A percentile compares a stretch with the other conserved stretches of the same genome.
Conservation (phyloP, 2,329 filamentous ascomycete genomes). For the Myriosclerotinia scirpicola region DNA sequence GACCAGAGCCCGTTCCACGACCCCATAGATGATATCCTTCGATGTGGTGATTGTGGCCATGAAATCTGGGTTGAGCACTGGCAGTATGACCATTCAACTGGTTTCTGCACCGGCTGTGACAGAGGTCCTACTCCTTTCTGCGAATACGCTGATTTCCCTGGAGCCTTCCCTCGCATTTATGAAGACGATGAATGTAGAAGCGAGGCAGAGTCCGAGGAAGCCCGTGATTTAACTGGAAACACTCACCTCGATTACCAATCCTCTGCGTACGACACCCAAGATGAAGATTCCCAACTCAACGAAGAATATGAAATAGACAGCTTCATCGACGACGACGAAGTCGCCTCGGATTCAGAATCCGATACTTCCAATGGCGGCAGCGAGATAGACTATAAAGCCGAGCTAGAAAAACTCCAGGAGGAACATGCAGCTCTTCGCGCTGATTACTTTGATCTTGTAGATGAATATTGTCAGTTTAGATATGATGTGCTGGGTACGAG, state of each 20-base stretch:
- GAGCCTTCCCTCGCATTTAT: conserved; percentile 22
- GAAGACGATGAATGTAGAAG: conserved; percentile 22
- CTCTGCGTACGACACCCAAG: conserved; percentile 38
- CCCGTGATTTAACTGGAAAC: conserved; percentile 23
- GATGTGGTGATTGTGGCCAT: conserved; percentile 33
- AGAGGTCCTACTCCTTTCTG: conserved; percentile 25
- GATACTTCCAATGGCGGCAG: neutral
- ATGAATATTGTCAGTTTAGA: neutral
- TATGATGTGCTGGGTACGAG: neutral
- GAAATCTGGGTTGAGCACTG: conserved; percentile 30
- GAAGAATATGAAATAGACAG: conserved; percentile 37
- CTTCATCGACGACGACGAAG: conserved; percentile 33
- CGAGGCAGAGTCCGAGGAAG: conserved; percentile 14
- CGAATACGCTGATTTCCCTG: conserved; percentile 23
- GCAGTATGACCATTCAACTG: neutral
- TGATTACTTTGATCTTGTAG: neutral
- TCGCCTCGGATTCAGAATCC: conserved; percentile 20
- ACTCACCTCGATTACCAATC: conserved; percentile 34
- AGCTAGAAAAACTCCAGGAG: neutral
- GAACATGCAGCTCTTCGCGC: neutral
- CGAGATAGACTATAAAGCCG: neutral
- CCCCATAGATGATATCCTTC: conserved; percentile 22
- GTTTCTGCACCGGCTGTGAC: conserved; percentile 31
- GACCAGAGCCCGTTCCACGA: conserved; percentile 23
- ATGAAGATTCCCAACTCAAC: conserved; percentile 24